Percentiles rank a stretch among this genome's conserved stretches.
Conservation (phyloP, 352 stramenopile species). For the Phytophthora pseudosyringae region DNA sequence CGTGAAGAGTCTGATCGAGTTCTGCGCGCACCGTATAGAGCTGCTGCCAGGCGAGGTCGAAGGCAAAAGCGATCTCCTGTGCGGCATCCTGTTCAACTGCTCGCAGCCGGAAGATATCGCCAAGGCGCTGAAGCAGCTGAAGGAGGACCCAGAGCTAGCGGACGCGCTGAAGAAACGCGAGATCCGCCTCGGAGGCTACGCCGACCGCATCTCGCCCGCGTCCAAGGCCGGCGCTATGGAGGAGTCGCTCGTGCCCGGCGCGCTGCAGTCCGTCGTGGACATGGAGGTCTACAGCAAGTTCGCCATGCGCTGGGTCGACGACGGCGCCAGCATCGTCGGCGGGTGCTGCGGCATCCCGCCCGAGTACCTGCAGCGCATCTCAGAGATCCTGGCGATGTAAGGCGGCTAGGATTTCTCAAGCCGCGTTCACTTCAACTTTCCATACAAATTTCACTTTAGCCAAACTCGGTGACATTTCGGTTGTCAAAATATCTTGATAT, state of each 20-base stretch:
- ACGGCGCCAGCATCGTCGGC: slow-evolving; percentile 80
- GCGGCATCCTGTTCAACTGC: slow-evolving; percentile 92
- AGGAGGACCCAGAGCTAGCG: slow-evolving; percentile 30
- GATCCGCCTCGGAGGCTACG: slow-evolving; percentile 82
- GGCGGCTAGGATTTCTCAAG: too few relatives aligned
- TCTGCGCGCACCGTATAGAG: slow-evolving; percentile 30
- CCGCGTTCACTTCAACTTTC: background rate
- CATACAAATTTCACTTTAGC: slow-evolving; percentile 4
- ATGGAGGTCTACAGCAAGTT: slow-evolving; percentile 81
- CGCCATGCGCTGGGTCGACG: slow-evolving; percentile 72
- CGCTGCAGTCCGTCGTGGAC: slow-evolving; percentile 73
- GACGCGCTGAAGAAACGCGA: slow-evolving; percentile 39
- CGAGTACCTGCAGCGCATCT: slow-evolving; percentile 72
- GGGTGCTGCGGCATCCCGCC: slow-evolving; percentile 91
- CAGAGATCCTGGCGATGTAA: slow-evolving; percentile 24
- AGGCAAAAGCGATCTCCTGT: slow-evolving; percentile 41
- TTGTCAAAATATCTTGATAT: slow-evolving; percentile 7
- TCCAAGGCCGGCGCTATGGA: slow-evolving; percentile 68
- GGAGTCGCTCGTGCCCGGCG: slow-evolving; percentile 75
- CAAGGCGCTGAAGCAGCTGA: slow-evolving; percentile 73
- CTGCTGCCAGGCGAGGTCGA: slow-evolving; percentile 23
- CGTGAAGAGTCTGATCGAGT: slow-evolving; percentile 57
- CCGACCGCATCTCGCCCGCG: slow-evolving; percentile 85
- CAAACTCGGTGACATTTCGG: background rate
- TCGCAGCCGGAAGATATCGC: slow-evolving; percentile 92